Conservation (phyloP, 2,329 filamentous ascomycete species). For the Diaporthe sp. region DNA sequence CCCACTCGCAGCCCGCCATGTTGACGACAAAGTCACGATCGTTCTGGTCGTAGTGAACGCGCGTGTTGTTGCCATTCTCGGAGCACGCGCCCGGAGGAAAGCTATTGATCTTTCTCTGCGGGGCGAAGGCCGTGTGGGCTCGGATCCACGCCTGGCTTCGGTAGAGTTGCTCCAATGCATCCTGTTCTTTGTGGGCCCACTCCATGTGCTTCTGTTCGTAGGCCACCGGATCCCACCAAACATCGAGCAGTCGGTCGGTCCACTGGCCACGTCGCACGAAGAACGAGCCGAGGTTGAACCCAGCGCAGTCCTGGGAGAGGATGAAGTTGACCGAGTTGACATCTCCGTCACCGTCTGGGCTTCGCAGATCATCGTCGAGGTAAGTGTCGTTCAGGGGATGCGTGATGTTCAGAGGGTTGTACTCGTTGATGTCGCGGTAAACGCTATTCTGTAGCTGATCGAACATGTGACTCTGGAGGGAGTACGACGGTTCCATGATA, state of each 20-base stretch:
- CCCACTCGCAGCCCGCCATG: constrained; percentile 98
- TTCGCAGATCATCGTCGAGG: constrained; percentile 80
- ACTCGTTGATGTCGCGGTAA: constrained; percentile 96
- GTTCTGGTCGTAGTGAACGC: constrained; percentile 85
- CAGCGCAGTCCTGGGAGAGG: constrained; percentile 91
- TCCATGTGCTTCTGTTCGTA: constrained; percentile 99
- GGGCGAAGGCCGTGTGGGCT: constrained; percentile 87
- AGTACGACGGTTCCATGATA: constrained; percentile 95
- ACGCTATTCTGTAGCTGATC: constrained; percentile 77
- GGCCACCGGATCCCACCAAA: constrained; percentile 98
- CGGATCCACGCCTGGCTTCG: constrained; percentile 92
- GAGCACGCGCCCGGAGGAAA: constrained; percentile 92
- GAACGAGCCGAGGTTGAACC: constrained; percentile 97
- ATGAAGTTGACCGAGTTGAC: constrained; percentile 85
- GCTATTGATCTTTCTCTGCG: constrained; percentile 92
- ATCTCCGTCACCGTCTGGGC: constrained; percentile 80
- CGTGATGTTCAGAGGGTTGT: constrained; percentile 93
- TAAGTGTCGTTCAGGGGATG: constrained; percentile 82
- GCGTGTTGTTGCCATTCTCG: constrained; percentile 77
- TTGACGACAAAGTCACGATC: constrained; percentile 96
- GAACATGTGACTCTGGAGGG: constrained; percentile 91
- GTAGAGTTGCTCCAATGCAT: constrained; percentile 93
- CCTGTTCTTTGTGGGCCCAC: constrained; percentile 99
- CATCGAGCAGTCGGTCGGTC: constrained; percentile 90
- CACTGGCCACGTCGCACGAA: constrained; percentile 87